phyloP scores from a whole-genome alignment of 208 protist genomes.

The Acanthamoeba healyi region DNA sequence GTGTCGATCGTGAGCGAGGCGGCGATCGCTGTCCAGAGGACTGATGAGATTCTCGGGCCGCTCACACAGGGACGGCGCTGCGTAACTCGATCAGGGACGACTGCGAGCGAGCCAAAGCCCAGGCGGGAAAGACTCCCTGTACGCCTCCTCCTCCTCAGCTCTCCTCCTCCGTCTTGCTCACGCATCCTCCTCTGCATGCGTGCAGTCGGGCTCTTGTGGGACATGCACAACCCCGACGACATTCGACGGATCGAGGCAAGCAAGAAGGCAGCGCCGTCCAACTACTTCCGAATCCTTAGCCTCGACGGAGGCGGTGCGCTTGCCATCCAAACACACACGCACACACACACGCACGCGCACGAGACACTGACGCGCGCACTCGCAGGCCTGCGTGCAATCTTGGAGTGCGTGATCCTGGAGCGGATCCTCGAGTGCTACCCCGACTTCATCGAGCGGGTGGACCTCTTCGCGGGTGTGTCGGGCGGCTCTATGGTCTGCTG shows the following conservation, averaged over 20 bases:
- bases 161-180: background rate
- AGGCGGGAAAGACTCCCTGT: slow-evolving; percentile 4
- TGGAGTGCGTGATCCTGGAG: slow-evolving; percentile 16
- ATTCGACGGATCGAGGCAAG: background rate
- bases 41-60: too few species aligned
- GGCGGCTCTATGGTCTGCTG: slow-evolving; percentile 51
- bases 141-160: background rate
- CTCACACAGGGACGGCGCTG: background rate
- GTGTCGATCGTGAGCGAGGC: too few species aligned
- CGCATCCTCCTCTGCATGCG: background rate
- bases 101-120: slow-evolving; percentile 21
- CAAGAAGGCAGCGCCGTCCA: background rate
- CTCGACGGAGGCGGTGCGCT: slow-evolving; percentile 6
- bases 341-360: background rate
- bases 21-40: too few species aligned
- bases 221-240: slow-evolving; percentile 16
- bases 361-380: too few species aligned
- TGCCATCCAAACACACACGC: too few species aligned
- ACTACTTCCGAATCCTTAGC: background rate
- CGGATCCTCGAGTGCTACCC: background rate
- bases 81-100: background rate
- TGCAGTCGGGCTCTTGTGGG: background rate
- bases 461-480: slow-evolving; percentile 45
- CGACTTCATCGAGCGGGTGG: slow-evolving; percentile 27
- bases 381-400: slow-evolving; percentile 25